Evolutionary conservation across 2,329 filamentous ascomycete genomes (phyloP).

Genomic region (Trichoderma lentiforme): DNA sequence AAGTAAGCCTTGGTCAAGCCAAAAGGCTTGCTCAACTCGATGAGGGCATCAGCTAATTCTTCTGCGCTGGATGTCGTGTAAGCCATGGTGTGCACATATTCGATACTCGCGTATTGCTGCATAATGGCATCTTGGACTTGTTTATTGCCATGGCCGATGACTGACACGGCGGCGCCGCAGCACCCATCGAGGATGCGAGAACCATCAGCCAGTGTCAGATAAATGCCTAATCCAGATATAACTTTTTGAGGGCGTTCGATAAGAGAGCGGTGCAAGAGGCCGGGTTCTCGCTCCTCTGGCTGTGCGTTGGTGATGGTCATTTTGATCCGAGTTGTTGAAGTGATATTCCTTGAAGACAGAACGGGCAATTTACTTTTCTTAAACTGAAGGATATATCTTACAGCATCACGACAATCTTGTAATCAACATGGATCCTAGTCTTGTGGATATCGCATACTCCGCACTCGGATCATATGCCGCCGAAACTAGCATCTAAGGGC

Average conservation of each 20-base stretch:
- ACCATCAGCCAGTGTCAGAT: constrained; percentile 34
- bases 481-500: background rate
- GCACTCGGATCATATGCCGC: background rate
- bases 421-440: background rate
- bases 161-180: constrained; percentile 59
- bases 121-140: constrained; percentile 59
- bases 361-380: background rate
- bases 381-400: background rate
- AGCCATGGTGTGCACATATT: constrained; percentile 38
- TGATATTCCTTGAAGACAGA: background rate
- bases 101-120: constrained; percentile 55
- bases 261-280: constrained; percentile 36
- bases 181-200: constrained; percentile 63
- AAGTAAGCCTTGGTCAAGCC: constrained; percentile 40
- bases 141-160: constrained; percentile 62
- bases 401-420: background rate
- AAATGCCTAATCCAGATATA: constrained; percentile 40
- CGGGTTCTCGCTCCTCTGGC: constrained; percentile 17
- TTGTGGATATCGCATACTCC: background rate
- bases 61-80: constrained; percentile 51
- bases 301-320: background rate
- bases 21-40: constrained; percentile 33
- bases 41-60: constrained; percentile 34
- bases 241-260: constrained; percentile 33
- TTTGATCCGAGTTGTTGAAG: background rate